phyloP scores from a whole-genome alignment of 2,329 filamentous ascomycete genomes.

The Aspergillus arachidicola region DNA sequence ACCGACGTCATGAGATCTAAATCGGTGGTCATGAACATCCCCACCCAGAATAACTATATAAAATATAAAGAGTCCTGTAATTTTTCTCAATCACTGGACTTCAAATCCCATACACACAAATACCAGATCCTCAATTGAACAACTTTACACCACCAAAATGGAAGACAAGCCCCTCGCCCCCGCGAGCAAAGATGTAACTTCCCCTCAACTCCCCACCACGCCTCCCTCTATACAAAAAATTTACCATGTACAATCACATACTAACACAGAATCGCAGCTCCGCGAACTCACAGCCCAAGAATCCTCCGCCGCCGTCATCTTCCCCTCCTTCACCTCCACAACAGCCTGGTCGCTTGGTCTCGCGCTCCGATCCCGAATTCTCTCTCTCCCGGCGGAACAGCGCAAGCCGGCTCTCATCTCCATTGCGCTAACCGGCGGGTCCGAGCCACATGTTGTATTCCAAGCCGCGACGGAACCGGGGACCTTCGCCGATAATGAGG shows the following conservation, averaged over 20 bases:
- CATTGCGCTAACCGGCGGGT: constrained; percentile 38
- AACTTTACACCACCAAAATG: constrained; percentile 23
- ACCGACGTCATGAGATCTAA: background rate
- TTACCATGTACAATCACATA: background rate
- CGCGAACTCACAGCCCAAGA: constrained; percentile 33
- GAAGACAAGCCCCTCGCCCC: constrained; percentile 27
- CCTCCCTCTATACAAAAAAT: background rate
- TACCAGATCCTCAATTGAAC: background rate
- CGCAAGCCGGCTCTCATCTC: constrained; percentile 45
- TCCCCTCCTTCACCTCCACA: constrained; percentile 41
- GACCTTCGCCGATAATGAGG: constrained; percentile 70
- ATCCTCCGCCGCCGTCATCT: constrained; percentile 31
- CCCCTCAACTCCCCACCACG: background rate
- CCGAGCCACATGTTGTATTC: constrained; percentile 63
- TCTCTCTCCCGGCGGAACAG: constrained; percentile 32
- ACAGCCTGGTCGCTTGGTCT: constrained; percentile 44
- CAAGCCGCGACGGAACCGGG: constrained; percentile 69
- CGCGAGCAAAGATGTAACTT: constrained; percentile 35
- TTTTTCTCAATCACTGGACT: no score
- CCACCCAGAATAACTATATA: background rate
- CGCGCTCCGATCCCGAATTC: constrained; percentile 41
- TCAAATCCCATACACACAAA: background rate
- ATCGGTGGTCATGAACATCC: background rate
- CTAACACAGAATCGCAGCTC: constrained; percentile 21
- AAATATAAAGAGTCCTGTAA: background rate